phyloP scores from a whole-genome alignment of 495 filamentous ascomycete species.

The Lophiostoma macrostomum region DNA sequence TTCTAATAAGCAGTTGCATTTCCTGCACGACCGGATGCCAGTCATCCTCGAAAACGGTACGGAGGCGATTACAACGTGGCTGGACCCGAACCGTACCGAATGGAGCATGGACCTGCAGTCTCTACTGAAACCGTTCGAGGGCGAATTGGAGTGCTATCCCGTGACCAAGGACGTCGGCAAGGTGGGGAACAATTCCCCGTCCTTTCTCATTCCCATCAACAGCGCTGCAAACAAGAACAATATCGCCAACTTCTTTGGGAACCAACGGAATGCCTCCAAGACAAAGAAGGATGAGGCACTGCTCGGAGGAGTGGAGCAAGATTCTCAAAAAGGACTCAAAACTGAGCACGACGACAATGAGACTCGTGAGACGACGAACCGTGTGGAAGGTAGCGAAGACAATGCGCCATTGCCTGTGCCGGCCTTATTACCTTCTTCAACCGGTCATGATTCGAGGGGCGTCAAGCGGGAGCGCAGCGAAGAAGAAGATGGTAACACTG shows the following conservation, averaged over 20 bases:
- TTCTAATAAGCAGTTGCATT: conserved; percentile 72
- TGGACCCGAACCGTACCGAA: conserved; percentile 65
- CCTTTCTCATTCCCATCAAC: conserved; percentile 76
- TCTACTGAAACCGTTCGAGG: conserved; percentile 70
- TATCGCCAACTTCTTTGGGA: conserved; percentile 88
- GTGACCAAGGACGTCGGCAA: conserved; percentile 90
- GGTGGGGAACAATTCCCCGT: conserved; percentile 85
- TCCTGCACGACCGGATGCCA: conserved; percentile 93
- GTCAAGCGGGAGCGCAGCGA: conserved; percentile 59
- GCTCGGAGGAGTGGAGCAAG: conserved; percentile 30
- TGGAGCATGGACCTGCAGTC: conserved; percentile 79
- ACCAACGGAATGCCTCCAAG: conserved; percentile 47
- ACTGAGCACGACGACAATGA: conserved; percentile 42
- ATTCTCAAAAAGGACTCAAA: conserved; percentile 36
- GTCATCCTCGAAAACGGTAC: conserved; percentile 80
- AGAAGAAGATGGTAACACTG: conserved; percentile 33
- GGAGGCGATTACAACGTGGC: conserved; percentile 69
- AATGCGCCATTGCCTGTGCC: conserved; percentile 48
- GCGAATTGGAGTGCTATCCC: conserved; percentile 79
- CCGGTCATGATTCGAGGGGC: conserved; percentile 6
- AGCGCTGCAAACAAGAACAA: conserved; percentile 84
- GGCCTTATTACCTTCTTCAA: conserved; percentile 2
- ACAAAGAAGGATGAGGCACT: conserved; percentile 18
- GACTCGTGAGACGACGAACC: conserved; percentile 43
- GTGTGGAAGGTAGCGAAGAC: conserved; percentile 45